These are phyloP conservation scores for Ramaria sp. DNA, from an alignment of 768 basidiomycete genomes.

Conservation along the genomic window DNA sequence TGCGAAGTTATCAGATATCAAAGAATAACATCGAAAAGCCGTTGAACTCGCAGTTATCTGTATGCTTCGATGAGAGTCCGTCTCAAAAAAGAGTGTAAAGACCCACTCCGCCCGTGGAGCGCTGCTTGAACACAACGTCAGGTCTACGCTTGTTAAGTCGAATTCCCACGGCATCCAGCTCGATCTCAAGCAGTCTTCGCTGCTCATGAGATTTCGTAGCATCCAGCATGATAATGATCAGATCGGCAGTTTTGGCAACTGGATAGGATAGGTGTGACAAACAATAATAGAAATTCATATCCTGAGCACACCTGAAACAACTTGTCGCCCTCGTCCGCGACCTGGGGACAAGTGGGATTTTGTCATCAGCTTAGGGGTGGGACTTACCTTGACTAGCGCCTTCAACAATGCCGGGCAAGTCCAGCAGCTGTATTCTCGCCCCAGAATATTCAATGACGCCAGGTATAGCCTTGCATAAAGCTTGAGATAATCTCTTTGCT, in stretches of 20 bases:
- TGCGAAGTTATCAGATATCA: slow-evolving; percentile 20
- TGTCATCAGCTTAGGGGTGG: background rate
- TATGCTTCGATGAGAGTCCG: background rate
- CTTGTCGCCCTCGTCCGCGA: slow-evolving; percentile 89
- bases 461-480: slow-evolving; percentile 66
- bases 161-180: slow-evolving; percentile 95
- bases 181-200: slow-evolving; percentile 75
- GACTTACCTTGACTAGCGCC: slow-evolving; percentile 69
- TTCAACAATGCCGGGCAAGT: slow-evolving; percentile 94
- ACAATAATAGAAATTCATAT: background rate
- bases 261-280: background rate
- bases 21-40: background rate
- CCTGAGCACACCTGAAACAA: slow-evolving; percentile 64
- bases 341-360: slow-evolving; percentile 25
- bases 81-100: slow-evolving; percentile 2
- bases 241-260: slow-evolving; percentile 86
- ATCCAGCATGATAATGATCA: slow-evolving; percentile 89
- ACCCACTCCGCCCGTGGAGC: slow-evolving; percentile 83
- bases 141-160: slow-evolving; percentile 84
- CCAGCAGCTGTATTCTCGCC: slow-evolving; percentile 84
- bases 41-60: slow-evolving; percentile 57
- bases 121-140: slow-evolving; percentile 91
- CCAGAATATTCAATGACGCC: slow-evolving; percentile 97
- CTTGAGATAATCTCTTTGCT: background rate
- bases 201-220: slow-evolving; percentile 93